phyloP scores from a whole-genome alignment of 2,329 filamentous ascomycete species.

The Acephala macrosclerotiorum region DNA sequence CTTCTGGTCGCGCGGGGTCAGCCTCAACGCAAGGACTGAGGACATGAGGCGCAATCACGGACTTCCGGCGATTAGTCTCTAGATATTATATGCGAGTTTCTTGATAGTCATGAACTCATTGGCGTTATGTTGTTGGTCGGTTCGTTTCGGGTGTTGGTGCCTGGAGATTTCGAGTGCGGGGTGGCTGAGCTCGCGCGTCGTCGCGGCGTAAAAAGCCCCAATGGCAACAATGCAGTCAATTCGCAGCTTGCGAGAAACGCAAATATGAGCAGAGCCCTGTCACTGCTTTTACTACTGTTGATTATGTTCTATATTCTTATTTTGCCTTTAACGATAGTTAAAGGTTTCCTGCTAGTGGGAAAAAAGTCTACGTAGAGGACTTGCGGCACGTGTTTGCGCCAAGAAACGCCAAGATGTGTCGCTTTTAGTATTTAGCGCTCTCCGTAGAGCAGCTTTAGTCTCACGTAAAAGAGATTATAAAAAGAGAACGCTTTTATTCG shows the following conservation, averaged over 20 bases:
- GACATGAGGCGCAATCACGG: slow-evolving; percentile 6
- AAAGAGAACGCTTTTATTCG: too few species aligned
- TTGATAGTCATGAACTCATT: not conserved
- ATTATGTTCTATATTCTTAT: too few species aligned
- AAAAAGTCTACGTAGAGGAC: too few species aligned
- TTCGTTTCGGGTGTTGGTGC: slow-evolving; percentile 5
- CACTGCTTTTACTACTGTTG: too few species aligned
- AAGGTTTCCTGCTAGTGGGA: too few species aligned
- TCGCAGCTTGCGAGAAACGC: slow-evolving; percentile 6
- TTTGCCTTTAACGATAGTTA: too few species aligned
- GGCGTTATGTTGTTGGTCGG: slow-evolving; percentile 2
- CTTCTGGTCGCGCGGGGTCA: not conserved
- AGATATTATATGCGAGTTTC: not conserved
- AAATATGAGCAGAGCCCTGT: not conserved
- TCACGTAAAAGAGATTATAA: too few species aligned
- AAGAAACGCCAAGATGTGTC: too few species aligned
- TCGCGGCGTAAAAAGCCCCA: not conserved
- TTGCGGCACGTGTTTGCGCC: too few species aligned
- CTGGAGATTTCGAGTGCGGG: not conserved
- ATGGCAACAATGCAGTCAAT: slow-evolving; percentile 2
- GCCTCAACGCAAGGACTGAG: slow-evolving; percentile 4
- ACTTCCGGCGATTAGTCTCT: not conserved
- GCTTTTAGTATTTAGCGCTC: too few species aligned
- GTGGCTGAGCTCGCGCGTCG: slow-evolving; percentile 4
- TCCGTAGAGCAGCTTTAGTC: too few species aligned